Evolutionary conservation across 2,329 filamentous ascomycete genomes (phyloP), one percentile per base, ranked within the genome.

Genomic region (Cryoendolithus antarcticus): DNA sequence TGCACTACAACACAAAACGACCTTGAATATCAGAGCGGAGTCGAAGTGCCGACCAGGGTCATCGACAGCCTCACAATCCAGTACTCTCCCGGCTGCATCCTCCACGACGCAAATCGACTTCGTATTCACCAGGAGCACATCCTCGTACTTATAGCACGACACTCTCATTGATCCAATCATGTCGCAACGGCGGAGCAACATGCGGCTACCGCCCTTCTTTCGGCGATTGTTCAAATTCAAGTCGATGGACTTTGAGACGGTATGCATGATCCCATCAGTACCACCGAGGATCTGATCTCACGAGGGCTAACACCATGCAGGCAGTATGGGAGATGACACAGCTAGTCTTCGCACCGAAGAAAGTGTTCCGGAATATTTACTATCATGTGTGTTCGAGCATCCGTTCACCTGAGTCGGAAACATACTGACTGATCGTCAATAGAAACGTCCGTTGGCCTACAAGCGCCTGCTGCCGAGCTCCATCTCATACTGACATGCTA

Each of bases 161-260:
- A 21, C 19, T 21, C 19, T 6, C 19, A 21, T 21, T 21, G 19
- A 21, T 21, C 19, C 19, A 6, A 10, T 9, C n/a, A 40, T 40
- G 38, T 29, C 38, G 8, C 38, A 40, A 40, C 38, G 38, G 5
- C 27, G 30, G 24, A 40, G 64, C 39, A 71, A 61, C 44, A 59
- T 77, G 52, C 70, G 72, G 34, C 74, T 79, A 67, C 75, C 76
- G 47, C 72, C 74, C 48, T 79, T 80, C 67, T 79, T 80, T 63
- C 76, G 77, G 53, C 69, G 75, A 42, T 62, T 81, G 36, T 80
- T 81, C 69, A 82, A 82, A 58, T 81, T 81, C 53, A 76, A 77
- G 8, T 77, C 80, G 50, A 81, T 82, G 77, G 77, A 82, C 64
- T 82, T 82, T 55, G 77, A 82, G 56, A 79, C 80, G 68, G 55